Base-by-base conservation (phyloP, 495 filamentous ascomycete species). In the Neurospora sp. region DNA sequence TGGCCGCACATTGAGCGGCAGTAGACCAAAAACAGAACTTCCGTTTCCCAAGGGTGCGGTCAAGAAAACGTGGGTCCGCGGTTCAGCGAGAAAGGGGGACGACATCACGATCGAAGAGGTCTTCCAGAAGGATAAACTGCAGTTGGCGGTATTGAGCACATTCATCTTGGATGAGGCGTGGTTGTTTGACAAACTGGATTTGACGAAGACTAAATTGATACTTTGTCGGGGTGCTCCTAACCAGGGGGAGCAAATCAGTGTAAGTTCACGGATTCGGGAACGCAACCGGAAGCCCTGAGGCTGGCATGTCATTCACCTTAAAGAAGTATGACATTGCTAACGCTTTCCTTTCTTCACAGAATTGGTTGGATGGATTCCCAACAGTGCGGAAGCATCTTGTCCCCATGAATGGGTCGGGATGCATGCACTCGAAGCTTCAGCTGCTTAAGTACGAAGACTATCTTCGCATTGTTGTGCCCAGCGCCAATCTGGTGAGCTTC, bases 81-180 rank as follows among this genome's bases (percentile, higher is more conserved):
- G 89, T 5, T 85, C 85, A 59, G 79, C 83, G 1, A 84, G 93
- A 38, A 79, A 76, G 0, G 85, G 82, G 2, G 85, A 94, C 62
- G 94, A 97, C 72, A 93, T 98, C 77, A 96, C 90, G 76, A 89
- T 99, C 48, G 94, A 97, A 78, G 96, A 98, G 77, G 90, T 98
- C 1, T 81, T 99, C 0, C 91, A 96, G 78, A 88, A 87, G 48
- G 79, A 86, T 6, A 86, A 91, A 42, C 85, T 98, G 0, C 83
- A 90, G 23, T 83, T 93, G 27, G 96, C 94, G 0, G 87, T 98
- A 1, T 81, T 99, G 4, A 96, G 93, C 75, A 92, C 95, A 2
- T 99, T 91, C 74, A 87, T 95, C 76, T 94, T 93, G 90, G 92
- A 98, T 76, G 86, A 90, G 27, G 72, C 76, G 44, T 87, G 83